A percentile compares a stretch with the other conserved stretches of the same genome.
Conservation (phyloP, 176 grass and related monocot genomes). For the Oryza nivara region DNA sequence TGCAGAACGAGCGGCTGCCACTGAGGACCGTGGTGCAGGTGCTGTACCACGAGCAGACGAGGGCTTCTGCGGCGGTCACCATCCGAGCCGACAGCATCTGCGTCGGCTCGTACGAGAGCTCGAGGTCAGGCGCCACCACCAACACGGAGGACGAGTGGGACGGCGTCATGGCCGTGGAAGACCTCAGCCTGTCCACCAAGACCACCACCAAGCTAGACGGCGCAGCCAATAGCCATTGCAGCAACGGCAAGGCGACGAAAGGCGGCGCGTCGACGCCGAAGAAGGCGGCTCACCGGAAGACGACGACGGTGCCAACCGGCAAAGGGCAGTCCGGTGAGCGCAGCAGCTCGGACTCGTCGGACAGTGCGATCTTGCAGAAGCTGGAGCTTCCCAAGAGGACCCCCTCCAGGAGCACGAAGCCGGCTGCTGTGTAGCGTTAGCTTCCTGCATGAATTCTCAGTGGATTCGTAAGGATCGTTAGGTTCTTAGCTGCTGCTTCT, state of each 20-base stretch:
- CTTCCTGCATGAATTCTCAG: neutral
- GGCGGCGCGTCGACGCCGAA: constrained; percentile 43
- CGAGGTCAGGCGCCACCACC: constrained; percentile 85
- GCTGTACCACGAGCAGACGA: constrained; percentile 83
- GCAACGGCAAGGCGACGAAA: constrained; percentile 57
- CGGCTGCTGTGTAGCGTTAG: constrained; percentile 38
- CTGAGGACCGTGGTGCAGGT: constrained; percentile 86
- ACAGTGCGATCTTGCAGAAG: constrained; percentile 58
- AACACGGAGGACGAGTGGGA: constrained; percentile 90
- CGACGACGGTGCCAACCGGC: constrained; percentile 43
- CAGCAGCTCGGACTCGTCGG: constrained; percentile 76
- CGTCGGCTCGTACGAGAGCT: constrained; percentile 85
- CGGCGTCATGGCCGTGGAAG: constrained; percentile 53
- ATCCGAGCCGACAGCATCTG: constrained; percentile 64
- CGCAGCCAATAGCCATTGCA: constrained; percentile 29
- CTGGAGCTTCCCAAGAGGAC: constrained; percentile 60
- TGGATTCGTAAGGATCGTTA: constrained; percentile 3
- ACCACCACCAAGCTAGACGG: constrained; percentile 34
- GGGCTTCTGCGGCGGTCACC: constrained; percentile 59
- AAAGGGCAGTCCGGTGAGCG: constrained; percentile 62
- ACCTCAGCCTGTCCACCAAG: constrained; percentile 52
- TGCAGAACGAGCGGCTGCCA: constrained; percentile 95
- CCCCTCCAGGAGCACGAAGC: constrained; percentile 48
- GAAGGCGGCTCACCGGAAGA: constrained; percentile 64
- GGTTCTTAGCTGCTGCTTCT: constrained; percentile 47